Percentiles rank a stretch among this genome's conserved stretches.
Evolutionary conservation across 1,284 basidiomycete genomes (phyloP).

Genomic region (Pseudozyma sp.): DNA sequence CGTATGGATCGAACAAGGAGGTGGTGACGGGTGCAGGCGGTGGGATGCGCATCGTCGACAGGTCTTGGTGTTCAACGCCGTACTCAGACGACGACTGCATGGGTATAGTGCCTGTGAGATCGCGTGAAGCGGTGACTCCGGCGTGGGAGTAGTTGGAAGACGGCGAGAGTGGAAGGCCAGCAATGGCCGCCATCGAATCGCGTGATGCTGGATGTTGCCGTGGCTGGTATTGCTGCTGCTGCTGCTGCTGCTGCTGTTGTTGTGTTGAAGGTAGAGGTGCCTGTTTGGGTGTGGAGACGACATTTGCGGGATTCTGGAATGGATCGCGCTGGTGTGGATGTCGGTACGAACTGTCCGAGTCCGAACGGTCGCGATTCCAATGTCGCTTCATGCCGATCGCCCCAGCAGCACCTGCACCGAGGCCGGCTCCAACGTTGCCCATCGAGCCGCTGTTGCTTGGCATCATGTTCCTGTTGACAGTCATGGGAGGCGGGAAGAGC

Average conservation of each 20-base stretch:
- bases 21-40: constrained; percentile 29
- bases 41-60: constrained; percentile 28
- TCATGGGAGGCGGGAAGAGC: constrained; percentile 45
- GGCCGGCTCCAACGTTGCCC: not conserved
- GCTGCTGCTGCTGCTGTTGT: constrained; percentile 6
- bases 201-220: constrained; percentile 30
- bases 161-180: constrained; percentile 28
- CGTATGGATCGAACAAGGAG: constrained; percentile 37
- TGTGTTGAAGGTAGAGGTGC: not conserved
- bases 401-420: constrained; percentile 11
- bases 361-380: constrained; percentile 22
- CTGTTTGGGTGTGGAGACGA: constrained; percentile 2
- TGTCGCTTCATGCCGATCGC: constrained; percentile 18
- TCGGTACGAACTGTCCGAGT: constrained; percentile 13
- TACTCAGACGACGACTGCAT: not conserved
- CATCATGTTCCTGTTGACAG: constrained; percentile 23
- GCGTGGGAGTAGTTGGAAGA: constrained; percentile 19
- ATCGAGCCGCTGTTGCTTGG: not conserved
- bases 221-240: constrained; percentile 1
- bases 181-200: constrained; percentile 34
- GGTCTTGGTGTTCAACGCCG: constrained; percentile 8
- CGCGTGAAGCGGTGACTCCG: constrained; percentile 8
- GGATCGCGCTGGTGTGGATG: constrained; percentile 18
- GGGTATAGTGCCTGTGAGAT: constrained; percentile 11
- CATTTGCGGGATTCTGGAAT: constrained; percentile 25